These are phyloP conservation scores for Neostapfia colusana DNA, from an alignment of 176 grass and related monocot genomes.

Conservation along the genomic window DNA sequence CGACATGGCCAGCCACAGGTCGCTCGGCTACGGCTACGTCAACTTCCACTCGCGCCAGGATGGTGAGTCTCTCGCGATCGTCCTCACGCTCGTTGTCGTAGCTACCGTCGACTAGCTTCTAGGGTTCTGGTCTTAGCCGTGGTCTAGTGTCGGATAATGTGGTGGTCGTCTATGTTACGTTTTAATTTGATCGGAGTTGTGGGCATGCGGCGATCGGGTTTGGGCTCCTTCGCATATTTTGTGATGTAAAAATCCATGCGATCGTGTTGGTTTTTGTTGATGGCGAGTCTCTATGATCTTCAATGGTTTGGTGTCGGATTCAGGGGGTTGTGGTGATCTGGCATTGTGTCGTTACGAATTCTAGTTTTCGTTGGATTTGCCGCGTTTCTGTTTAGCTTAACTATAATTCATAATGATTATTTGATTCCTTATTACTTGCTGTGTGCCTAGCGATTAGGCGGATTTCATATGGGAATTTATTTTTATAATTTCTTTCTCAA, in stretches of 20 bases:
- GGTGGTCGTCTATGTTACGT: not conserved
- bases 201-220: not conserved
- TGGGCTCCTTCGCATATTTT: not conserved
- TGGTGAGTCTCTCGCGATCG: slow-evolving; percentile 23
- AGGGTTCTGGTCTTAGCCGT: not conserved
- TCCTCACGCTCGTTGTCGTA: not conserved
- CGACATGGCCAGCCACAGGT: slow-evolving; percentile 1
- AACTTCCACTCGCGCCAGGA: slow-evolving; percentile 39
- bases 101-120: not conserved
- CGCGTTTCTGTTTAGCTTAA: not conserved
- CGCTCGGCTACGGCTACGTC: slow-evolving; percentile 46
- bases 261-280: not conserved
- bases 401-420: not conserved
- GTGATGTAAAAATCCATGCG: not conserved
- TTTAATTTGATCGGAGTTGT: not conserved
- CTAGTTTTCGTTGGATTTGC: not conserved
- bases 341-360: not conserved
- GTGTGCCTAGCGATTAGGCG: not conserved
- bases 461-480: not conserved
- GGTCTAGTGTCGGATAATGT: not conserved
- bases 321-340: not conserved
- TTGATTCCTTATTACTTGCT: too few species aligned
- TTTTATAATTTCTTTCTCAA: not conserved
- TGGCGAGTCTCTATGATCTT: not conserved
- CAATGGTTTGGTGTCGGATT: not conserved